These are phyloP conservation scores for Dillenia suffruticosa DNA, from an alignment of 164 flowering plant species.

Conservation along the genomic window DNA sequence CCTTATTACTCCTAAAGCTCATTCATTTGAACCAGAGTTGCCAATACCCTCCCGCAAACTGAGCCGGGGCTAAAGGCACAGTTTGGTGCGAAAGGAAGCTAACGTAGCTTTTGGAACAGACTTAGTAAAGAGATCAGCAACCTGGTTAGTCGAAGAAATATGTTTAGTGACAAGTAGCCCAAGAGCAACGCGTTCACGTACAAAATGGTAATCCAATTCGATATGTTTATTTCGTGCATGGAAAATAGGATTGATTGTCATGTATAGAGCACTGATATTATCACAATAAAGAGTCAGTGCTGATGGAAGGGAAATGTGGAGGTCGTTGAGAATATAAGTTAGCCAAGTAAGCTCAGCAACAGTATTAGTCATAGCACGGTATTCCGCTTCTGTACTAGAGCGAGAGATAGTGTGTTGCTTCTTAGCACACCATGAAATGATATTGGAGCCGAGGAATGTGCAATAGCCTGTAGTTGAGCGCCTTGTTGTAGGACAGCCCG, in stretches of 20 bases:
- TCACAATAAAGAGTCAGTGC: not conserved
- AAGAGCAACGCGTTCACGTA: slow-evolving; percentile 3
- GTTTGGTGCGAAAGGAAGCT: not conserved
- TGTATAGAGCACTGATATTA: not conserved
- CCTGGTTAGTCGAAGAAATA: not conserved
- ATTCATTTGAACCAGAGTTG: no score
- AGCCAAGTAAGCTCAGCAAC: no score
- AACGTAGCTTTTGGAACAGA: not conserved
- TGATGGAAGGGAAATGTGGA: not conserved
- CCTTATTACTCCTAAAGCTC: no score
- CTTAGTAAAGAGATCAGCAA: slow-evolving; percentile 10
- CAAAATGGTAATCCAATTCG: not conserved
- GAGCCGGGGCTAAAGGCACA: slow-evolving; percentile 1
- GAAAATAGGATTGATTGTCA: slow-evolving; percentile 2
- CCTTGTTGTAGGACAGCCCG: slow-evolving; percentile 2
- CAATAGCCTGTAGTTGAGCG: not conserved
- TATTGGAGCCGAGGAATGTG: not conserved
- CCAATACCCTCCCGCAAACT: slow-evolving; percentile 1
- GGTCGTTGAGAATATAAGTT: not conserved
- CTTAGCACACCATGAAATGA: no score
- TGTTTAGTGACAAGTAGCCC: not conserved
- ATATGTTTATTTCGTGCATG: not conserved
- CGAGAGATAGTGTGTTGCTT: no score
- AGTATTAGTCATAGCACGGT: no score
- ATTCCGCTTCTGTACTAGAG: no score